Conservation (phyloP, 768 basidiomycete species). For the Mrakia gelida region DNA sequence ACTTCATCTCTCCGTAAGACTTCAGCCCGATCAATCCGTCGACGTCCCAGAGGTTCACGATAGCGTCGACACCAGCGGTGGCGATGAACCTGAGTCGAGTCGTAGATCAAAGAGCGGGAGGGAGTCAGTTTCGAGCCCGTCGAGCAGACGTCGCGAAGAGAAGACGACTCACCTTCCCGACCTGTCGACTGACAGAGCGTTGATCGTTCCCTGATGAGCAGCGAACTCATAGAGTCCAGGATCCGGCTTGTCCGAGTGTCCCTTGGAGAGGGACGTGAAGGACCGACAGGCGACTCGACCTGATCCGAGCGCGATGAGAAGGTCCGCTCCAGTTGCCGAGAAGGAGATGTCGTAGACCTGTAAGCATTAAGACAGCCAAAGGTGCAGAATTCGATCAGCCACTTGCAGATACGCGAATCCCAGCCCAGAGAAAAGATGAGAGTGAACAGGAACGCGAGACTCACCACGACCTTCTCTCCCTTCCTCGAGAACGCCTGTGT, state of each 20-base stretch:
- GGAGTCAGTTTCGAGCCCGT: neutral
- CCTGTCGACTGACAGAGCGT: neutral
- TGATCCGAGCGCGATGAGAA: neutral
- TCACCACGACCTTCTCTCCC: conserved; percentile 5
- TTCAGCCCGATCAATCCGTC: conserved; percentile 23
- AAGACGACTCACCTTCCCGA: neutral
- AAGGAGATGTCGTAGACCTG: conserved; percentile 26
- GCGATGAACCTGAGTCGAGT: conserved; percentile 3
- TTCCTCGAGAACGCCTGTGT: neutral
- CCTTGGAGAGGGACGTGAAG: conserved; percentile 17
- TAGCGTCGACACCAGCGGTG: conserved; percentile 23
- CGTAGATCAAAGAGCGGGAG: neutral
- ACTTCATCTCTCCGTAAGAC: conserved; percentile 25
- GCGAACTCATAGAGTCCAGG: neutral
- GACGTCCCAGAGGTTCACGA: conserved; percentile 25
- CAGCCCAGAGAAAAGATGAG: too few species aligned
- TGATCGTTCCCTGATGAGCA: conserved; percentile 1
- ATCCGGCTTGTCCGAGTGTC: neutral
- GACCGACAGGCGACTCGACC: conserved; percentile 21
- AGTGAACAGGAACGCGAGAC: neutral
- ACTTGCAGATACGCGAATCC: too few species aligned
- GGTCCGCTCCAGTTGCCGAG: conserved; percentile 19
- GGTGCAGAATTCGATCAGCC: too few species aligned
- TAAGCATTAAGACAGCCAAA: neutral
- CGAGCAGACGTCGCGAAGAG: too few species aligned